These are phyloP conservation scores for Cladosporium cucumerinum DNA, from an alignment of 2,329 filamentous ascomycete genomes.

Conservation along the genomic window DNA sequence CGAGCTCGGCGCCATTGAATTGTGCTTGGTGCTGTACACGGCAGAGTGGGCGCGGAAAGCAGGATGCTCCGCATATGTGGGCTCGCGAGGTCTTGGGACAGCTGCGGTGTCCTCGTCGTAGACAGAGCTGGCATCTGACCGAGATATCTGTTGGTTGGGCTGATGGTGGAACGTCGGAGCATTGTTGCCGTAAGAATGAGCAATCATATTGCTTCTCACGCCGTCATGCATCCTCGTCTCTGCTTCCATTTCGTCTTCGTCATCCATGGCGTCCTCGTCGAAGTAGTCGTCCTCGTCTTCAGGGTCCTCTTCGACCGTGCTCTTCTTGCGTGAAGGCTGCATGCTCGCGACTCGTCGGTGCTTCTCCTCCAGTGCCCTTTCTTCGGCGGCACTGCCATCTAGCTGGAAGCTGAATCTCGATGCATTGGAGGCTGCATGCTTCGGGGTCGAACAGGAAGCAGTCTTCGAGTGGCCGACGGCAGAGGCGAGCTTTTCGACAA, in stretches of 20 bases:
- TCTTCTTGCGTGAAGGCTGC: not conserved
- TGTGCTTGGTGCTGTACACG: conserved; percentile 18
- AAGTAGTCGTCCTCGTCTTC: conserved; percentile 38
- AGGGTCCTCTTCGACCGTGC: conserved; percentile 25
- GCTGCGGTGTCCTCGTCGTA: conserved; percentile 44
- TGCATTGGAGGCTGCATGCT: conserved; percentile 60
- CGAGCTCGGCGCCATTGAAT: conserved; percentile 8
- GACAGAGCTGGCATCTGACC: conserved; percentile 56
- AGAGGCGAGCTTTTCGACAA: conserved; percentile 31
- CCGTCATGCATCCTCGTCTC: conserved; percentile 14
- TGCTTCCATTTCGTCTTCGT: conserved; percentile 46
- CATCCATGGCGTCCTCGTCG: conserved; percentile 42
- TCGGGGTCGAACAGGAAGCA: conserved; percentile 28
- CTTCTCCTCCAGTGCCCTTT: conserved; percentile 68
- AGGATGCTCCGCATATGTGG: conserved; percentile 32
- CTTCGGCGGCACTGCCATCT: conserved; percentile 61
- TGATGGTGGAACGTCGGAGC: not conserved
- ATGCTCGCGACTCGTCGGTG: conserved; percentile 42
- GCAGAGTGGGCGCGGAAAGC: conserved; percentile 30
- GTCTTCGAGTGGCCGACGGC: conserved; percentile 31
- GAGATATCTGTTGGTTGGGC: conserved; percentile 12
- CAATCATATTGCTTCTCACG: not conserved
- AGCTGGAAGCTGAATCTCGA: conserved; percentile 82
- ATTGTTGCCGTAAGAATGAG: not conserved
- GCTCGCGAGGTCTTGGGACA: conserved; percentile 17